A percentile compares a stretch with the other conserved stretches of the same genome.
These are phyloP conservation scores for Tolypocladium guangdongense DNA, from an alignment of 2,329 filamentous ascomycete species.

Conservation along the genomic window DNA sequence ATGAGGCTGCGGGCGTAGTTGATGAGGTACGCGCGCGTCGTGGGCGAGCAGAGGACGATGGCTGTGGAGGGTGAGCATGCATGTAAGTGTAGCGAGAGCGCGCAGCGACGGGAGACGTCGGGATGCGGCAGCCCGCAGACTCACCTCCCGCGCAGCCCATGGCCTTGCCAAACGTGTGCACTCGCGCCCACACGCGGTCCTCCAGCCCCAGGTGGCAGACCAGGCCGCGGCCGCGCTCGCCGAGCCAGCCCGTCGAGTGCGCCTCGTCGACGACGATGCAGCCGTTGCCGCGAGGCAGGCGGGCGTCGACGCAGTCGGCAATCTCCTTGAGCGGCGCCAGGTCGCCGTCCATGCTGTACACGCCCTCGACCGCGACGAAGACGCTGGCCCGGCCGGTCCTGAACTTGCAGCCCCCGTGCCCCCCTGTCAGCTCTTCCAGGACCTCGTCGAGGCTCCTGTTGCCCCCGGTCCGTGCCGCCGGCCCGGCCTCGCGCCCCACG, in stretches of 20 bases:
- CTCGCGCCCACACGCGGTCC: constrained; percentile 40
- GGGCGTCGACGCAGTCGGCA: constrained; percentile 41
- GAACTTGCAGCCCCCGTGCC: constrained; percentile 21
- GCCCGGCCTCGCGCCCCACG: constrained; percentile 12
- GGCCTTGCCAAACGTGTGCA: constrained; percentile 59
- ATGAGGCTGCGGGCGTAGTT: constrained; percentile 69
- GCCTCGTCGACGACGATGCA: constrained; percentile 59
- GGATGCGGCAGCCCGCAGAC: too few relatives aligned
- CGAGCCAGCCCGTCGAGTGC: constrained; percentile 53
- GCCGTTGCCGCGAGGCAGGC: constrained; percentile 46
- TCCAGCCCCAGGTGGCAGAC: constrained; percentile 48
- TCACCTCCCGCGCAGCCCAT: constrained; percentile 59
- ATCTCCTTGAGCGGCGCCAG: constrained; percentile 53
- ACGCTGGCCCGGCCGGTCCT: constrained; percentile 35
- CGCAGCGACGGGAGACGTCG: too few relatives aligned
- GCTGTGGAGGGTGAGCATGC: constrained; percentile 8
- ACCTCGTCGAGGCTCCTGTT: constrained; percentile 15
- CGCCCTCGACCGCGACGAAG: constrained; percentile 57
- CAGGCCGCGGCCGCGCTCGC: constrained; percentile 43
- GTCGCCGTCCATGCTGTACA: constrained; percentile 82
- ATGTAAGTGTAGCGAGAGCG: too few relatives aligned
- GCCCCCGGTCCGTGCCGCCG: neutral
- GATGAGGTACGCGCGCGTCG: constrained; percentile 53
- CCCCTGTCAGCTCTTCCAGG: constrained; percentile 18
- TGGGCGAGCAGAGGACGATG: constrained; percentile 50